A percentile compares a stretch with the other conserved stretches of the same genome.
Evolutionary conservation across 768 basidiomycete genomes (phyloP).

Genomic region (Coprinopsis marcescibilis): DNA sequence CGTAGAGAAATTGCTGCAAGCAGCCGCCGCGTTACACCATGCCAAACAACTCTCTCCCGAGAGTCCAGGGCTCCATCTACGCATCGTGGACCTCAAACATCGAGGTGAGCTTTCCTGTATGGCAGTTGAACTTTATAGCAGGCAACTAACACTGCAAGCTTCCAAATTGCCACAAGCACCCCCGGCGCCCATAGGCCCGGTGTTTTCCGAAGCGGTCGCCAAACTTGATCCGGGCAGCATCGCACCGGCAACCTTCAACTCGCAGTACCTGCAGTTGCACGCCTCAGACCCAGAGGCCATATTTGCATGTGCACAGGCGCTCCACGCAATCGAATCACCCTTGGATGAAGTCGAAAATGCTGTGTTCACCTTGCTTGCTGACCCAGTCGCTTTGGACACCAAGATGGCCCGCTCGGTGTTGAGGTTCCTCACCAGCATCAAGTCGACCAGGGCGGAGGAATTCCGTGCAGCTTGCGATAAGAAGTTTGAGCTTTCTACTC

Average conservation of each 20-base stretch:
- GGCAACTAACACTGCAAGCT: slow-evolving; percentile 26
- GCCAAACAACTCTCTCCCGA: slow-evolving; percentile 49
- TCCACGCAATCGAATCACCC: slow-evolving; percentile 39
- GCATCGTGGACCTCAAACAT: slow-evolving; percentile 59
- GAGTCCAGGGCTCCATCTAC: slow-evolving; percentile 65
- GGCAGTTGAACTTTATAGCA: neutral
- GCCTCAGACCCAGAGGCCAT: slow-evolving; percentile 44
- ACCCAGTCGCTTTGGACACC: slow-evolving; percentile 38
- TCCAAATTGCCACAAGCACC: slow-evolving; percentile 37
- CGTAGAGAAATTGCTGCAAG: slow-evolving; percentile 77
- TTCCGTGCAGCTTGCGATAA: slow-evolving; percentile 50
- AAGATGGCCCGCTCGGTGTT: slow-evolving; percentile 44
- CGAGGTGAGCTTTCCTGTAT: slow-evolving; percentile 33
- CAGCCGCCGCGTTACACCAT: slow-evolving; percentile 56
- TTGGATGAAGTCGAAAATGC: slow-evolving; percentile 56
- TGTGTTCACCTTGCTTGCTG: slow-evolving; percentile 43
- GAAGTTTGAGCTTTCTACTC: slow-evolving; percentile 56
- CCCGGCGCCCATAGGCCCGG: slow-evolving; percentile 40
- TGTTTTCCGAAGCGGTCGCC: slow-evolving; percentile 42
- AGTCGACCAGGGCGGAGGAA: slow-evolving; percentile 52
- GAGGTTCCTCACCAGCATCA: slow-evolving; percentile 41
- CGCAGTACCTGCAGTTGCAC: slow-evolving; percentile 68
- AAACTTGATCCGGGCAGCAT: slow-evolving; percentile 50
- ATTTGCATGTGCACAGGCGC: slow-evolving; percentile 59
- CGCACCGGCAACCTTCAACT: slow-evolving; percentile 63